phyloP scores from a whole-genome alignment of 2,329 filamentous ascomycete genomes.

The Cladosporium austrohemisphaericum region DNA sequence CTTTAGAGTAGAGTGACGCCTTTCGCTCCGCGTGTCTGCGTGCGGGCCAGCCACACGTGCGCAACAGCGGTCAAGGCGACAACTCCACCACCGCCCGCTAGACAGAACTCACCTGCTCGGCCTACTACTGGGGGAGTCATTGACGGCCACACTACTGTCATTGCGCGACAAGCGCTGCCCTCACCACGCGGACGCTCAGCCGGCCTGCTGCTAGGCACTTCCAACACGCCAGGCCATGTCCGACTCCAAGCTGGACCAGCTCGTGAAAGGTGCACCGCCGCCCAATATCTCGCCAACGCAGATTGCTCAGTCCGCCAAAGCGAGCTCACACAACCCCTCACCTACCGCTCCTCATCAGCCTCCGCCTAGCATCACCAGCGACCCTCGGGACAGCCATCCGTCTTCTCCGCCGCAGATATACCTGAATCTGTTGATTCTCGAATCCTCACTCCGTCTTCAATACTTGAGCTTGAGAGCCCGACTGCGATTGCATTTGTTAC shows the following conservation, averaged over 20 bases:
- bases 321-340: constrained; percentile 28
- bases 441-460: constrained; percentile 87
- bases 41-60: background rate
- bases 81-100: background rate
- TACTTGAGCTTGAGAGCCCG: constrained; percentile 87
- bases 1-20: too few species aligned
- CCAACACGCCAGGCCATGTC: constrained; percentile 15
- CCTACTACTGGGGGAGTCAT: too few species aligned
- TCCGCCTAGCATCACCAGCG: constrained; percentile 47
- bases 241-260: constrained; percentile 21
- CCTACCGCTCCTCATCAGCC: constrained; percentile 33
- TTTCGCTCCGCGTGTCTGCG: too few species aligned
- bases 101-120: too few species aligned
- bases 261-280: constrained; percentile 78
- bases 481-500: constrained; percentile 88
- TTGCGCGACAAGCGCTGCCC: background rate
- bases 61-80: background rate
- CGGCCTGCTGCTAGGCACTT: background rate
- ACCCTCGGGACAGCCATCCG: constrained; percentile 77
- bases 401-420: constrained; percentile 95
- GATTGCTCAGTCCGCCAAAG: constrained; percentile 37
- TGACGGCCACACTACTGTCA: too few species aligned
- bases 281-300: constrained; percentile 51
- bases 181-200: background rate
- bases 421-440: constrained; percentile 93